phyloP scores from a whole-genome alignment of 2,329 filamentous ascomycete genomes.

The Tympanopsis confertula region DNA sequence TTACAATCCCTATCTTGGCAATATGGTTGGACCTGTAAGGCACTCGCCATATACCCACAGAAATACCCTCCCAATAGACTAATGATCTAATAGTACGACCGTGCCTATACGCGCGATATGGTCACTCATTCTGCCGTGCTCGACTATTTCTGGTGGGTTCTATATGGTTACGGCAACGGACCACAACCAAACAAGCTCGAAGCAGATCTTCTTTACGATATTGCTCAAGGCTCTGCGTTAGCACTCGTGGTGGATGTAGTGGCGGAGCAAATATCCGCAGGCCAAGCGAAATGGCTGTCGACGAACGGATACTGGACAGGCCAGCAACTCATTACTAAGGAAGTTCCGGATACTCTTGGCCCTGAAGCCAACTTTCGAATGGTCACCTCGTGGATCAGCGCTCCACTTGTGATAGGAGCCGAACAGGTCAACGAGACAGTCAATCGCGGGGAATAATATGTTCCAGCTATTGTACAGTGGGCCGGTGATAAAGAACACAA shows the following conservation, averaged over 20 bases:
- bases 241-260: slow-evolving; percentile 23
- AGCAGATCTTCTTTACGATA: slow-evolving; percentile 25
- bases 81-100: too few species aligned
- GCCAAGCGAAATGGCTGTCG: slow-evolving; percentile 14
- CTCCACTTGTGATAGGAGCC: slow-evolving; percentile 28
- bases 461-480: slow-evolving; percentile 33
- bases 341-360: slow-evolving; percentile 19
- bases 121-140: slow-evolving; percentile 25
- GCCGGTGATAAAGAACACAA: slow-evolving; percentile 23
- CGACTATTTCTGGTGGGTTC: slow-evolving; percentile 27
- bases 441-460: slow-evolving; percentile 25
- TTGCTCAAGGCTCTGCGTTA: slow-evolving; percentile 24
- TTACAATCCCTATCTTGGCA: slow-evolving; percentile 21
- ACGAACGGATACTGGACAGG: slow-evolving; percentile 19
- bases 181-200: slow-evolving; percentile 23
- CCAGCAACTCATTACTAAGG: slow-evolving; percentile 20
- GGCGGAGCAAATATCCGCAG: slow-evolving; percentile 12
- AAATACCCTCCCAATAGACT: too few species aligned
- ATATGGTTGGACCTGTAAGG: slow-evolving; percentile 17
- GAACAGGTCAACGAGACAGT: slow-evolving; percentile 20
- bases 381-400: slow-evolving; percentile 26
- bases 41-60: neutral
- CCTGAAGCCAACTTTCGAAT: slow-evolving; percentile 15
- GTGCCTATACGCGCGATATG: slow-evolving; percentile 25
- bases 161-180: slow-evolving; percentile 25